Base-by-base conservation (phyloP, 352 stramenopile genomes). In the Globisporangium cystogenes region DNA sequence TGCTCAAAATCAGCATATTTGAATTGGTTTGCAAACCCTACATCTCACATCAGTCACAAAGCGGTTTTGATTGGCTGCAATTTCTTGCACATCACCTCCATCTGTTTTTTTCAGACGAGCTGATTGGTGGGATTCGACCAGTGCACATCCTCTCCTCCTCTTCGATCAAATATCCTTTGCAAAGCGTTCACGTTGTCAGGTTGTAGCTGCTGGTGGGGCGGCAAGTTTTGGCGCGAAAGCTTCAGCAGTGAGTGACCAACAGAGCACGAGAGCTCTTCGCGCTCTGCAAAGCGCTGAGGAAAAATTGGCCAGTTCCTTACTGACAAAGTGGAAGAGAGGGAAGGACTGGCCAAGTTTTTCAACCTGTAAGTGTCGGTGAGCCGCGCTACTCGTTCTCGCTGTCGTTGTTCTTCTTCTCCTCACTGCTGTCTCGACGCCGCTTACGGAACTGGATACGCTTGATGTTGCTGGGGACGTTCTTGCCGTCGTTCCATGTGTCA, bases 401-500 rank as follows among this genome's bases (percentile, higher is more conserved):
- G 18, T 50, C 21, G 29, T 23, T n/a, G n/a, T 36, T 18, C 49
- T 56, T 48, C 51, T 51, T 43, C 39, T 45, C n/a, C n/a, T n/a
- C n/a, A n/a, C 7, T 14, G 27, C 40, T 24, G 7, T 51, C 20
- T 43, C 57, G 55, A 56, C n/a, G 31, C 1, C 40, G 31, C 48
- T 51, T 61, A 2, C 48, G 35, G 20, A 64, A 59, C 18, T 51
- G 18, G 1, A 59, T 56, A n/a, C 64, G 64, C 44, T 57, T 29
- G 3, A 61, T 12, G 1, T 64, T 27, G 1, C 45, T 41, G 0
- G 48, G 60, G 11, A 68, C 53, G 1, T 35, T 18, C 0, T 59
- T 48, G 2, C 57, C 62, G 14, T 69, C 57, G 20, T 69, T 52
- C 57, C 57, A 62, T 12, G 46, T 42, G 1, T 59, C 51, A 18